Evolutionary conservation across 2,329 filamentous ascomycete species (phyloP).

Genomic region (Shiraia bambusicola): DNA sequence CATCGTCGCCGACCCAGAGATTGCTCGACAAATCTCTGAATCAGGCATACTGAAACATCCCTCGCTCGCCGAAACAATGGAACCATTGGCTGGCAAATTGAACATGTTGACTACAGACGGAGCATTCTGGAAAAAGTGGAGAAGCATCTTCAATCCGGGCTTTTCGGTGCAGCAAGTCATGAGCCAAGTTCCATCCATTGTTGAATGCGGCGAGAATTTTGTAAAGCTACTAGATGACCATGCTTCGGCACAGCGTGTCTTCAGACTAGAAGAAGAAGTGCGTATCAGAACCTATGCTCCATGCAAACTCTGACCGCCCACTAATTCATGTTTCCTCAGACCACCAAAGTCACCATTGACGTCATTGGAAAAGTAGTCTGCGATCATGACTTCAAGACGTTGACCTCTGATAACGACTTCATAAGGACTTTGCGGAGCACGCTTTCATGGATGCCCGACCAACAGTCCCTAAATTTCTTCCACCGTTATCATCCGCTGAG

Average conservation of each 20-base stretch:
- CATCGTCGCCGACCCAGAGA: constrained; percentile 37
- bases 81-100: constrained; percentile 40
- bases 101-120: constrained; percentile 45
- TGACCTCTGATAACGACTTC: constrained; percentile 39
- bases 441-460: constrained; percentile 40
- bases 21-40: constrained; percentile 38
- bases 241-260: constrained; percentile 40
- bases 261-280: constrained; percentile 43
- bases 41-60: constrained; percentile 38
- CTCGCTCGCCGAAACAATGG: constrained; percentile 30
- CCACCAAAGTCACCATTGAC: constrained; percentile 46
- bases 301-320: not conserved
- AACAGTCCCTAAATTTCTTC: constrained; percentile 35
- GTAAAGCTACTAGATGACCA: constrained; percentile 37
- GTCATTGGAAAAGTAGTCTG: constrained; percentile 47
- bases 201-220: constrained; percentile 39
- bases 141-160: constrained; percentile 48
- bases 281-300: not conserved
- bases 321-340: constrained; percentile 6
- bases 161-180: constrained; percentile 44
- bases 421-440: constrained; percentile 41
- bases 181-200: constrained; percentile 41
- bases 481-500: constrained; percentile 43
- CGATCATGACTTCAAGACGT: constrained; percentile 43
- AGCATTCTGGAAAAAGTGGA: constrained; percentile 47